Conservation (phyloP, 140 eudicot species). For the Bidens hawaiensis region DNA sequence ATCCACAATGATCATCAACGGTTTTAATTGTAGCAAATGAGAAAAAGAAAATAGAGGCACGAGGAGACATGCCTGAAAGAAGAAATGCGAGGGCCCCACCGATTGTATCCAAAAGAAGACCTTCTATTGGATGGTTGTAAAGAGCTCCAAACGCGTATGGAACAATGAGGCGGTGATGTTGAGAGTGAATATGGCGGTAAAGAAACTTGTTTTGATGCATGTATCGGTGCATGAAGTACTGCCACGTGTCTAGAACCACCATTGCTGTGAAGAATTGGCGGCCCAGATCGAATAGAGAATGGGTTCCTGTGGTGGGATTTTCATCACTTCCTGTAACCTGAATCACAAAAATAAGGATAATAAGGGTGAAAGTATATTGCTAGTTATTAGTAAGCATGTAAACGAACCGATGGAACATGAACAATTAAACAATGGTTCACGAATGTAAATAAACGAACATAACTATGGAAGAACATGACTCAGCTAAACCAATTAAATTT, state of each 20-base stretch:
- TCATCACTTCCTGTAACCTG: conserved; percentile 43
- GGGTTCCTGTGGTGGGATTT: conserved; percentile 2
- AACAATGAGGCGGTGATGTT: conserved; percentile 42
- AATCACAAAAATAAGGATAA: conserved; percentile 8
- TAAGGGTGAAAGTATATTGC: too few species aligned
- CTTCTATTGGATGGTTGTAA: conserved; percentile 48
- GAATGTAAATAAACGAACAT: too few species aligned
- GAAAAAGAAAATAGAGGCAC: conserved; percentile 47
- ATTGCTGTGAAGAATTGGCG: conserved; percentile 36
- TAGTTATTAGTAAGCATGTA: too few species aligned
- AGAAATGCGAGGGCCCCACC: conserved; percentile 52
- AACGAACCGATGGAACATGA: too few species aligned
- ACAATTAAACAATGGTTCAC: too few species aligned
- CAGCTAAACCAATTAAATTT: too few species aligned
- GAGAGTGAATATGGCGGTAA: conserved; percentile 43
- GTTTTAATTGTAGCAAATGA: conserved; percentile 48
- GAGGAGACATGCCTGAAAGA: conserved; percentile 51
- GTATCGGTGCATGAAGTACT: conserved; percentile 43
- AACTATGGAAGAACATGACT: too few species aligned
- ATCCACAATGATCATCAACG: conserved; percentile 49
- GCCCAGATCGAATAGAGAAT: conserved; percentile 27
- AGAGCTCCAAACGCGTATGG: conserved; percentile 50
- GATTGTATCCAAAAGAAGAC: conserved; percentile 43
- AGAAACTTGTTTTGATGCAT: conserved; percentile 50
- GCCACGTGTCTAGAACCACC: conserved; percentile 47